These are phyloP conservation scores for Penicillium canescens DNA, from an alignment of 495 filamentous ascomycete genomes.

Conservation along the genomic window DNA sequence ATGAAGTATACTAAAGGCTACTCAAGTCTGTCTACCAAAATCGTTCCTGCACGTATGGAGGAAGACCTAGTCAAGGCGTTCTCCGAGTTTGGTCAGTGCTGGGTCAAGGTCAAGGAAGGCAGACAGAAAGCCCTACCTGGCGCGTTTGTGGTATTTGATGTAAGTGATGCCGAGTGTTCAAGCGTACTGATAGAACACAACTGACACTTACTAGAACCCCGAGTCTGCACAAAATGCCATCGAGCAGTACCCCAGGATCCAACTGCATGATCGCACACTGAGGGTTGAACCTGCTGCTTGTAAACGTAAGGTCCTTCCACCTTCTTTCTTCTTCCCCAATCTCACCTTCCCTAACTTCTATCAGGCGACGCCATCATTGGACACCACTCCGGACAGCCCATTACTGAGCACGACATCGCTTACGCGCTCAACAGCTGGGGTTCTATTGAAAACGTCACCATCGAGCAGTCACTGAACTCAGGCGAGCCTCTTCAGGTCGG, in stretches of 20 bases:
- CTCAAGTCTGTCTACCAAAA: not conserved
- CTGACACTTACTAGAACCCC: not conserved
- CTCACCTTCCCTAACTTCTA: not conserved
- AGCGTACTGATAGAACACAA: not conserved
- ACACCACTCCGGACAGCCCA: not conserved
- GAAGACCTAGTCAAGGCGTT: not conserved
- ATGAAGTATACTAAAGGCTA: not conserved
- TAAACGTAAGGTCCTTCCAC: not conserved
- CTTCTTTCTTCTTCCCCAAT: not conserved
- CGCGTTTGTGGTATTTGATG: slow-evolving; percentile 6
- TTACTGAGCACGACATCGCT: not conserved
- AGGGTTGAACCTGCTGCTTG: not conserved
- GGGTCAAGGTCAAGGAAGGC: not conserved
- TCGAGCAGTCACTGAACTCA: not conserved
- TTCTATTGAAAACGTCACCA: not conserved
- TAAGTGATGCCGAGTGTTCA: not conserved
- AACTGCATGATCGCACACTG: not conserved
- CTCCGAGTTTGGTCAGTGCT: not conserved
- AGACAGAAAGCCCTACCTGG: not conserved
- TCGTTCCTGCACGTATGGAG: not conserved
- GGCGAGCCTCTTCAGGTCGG: not conserved
- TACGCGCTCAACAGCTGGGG: not conserved
- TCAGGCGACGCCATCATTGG: slow-evolving; percentile 2
- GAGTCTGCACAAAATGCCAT: no score
- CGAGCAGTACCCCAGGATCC: no score